These are phyloP conservation scores for Thamnidium elegans DNA, from an alignment of 192 early-diverging fungal species.

Conservation along the genomic window DNA sequence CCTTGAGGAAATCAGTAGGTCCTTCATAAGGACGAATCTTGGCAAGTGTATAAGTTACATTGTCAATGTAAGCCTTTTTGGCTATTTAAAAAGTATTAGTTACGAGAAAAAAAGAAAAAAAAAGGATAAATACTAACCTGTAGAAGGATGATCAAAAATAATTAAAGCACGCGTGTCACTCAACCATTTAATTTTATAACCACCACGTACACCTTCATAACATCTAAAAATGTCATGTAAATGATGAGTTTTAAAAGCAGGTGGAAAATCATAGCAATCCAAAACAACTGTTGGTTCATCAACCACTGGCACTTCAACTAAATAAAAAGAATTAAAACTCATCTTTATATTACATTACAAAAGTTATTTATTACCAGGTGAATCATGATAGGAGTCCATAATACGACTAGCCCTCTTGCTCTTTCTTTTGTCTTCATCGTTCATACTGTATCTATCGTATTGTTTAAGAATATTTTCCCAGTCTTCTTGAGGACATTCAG, in stretches of 20 bases:
- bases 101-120: neutral
- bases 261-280: constrained; percentile 61
- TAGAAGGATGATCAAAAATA: constrained; percentile 63
- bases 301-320: constrained; percentile 27
- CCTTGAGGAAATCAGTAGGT: constrained; percentile 36
- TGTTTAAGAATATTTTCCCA: constrained; percentile 38
- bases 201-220: constrained; percentile 57
- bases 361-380: constrained; percentile 18
- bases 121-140: constrained; percentile 41
- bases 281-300: constrained; percentile 46
- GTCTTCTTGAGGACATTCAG: constrained; percentile 26
- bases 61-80: constrained; percentile 55
- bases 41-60: constrained; percentile 47
- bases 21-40: constrained; percentile 64
- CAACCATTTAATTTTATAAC: constrained; percentile 73
- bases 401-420: constrained; percentile 28
- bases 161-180: constrained; percentile 69
- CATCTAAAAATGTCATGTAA: constrained; percentile 64
- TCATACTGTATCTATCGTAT: constrained; percentile 25
- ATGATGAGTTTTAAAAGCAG: constrained; percentile 65
- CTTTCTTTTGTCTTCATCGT: constrained; percentile 11
- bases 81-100: constrained; percentile 25
- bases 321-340: neutral
- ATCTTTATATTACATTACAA: neutral
- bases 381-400: constrained; percentile 27